Evolutionary conservation across 352 stramenopile genomes (phyloP).

Genomic region (Thraustochytrium aureum): DNA sequence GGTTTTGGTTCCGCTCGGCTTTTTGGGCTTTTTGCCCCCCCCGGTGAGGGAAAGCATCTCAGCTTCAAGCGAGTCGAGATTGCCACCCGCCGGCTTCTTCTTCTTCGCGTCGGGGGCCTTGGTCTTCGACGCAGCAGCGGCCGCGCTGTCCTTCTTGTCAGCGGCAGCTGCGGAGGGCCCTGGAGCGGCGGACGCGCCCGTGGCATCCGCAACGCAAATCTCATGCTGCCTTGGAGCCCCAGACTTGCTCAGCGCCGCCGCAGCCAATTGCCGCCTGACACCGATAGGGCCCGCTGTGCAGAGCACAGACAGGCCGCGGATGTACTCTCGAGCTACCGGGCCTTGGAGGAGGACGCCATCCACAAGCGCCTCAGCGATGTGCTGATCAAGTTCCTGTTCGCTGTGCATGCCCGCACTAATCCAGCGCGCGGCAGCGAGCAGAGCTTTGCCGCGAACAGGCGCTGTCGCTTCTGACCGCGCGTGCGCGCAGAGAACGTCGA

Average conservation of each 20-base stretch:
- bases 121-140: not conserved
- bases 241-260: not conserved
- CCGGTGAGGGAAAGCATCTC: slow-evolving; percentile 42
- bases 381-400: not conserved
- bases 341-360: not conserved
- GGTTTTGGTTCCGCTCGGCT: not conserved
- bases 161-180: not conserved
- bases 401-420: not conserved
- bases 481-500: not conserved
- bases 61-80: slow-evolving; percentile 32
- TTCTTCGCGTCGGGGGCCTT: not conserved
- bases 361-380: slow-evolving; percentile 3
- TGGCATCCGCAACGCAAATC: slow-evolving; percentile 13
- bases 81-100: slow-evolving; percentile 25
- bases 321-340: slow-evolving; percentile 10
- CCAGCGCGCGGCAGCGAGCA: slow-evolving; percentile 4
- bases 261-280: slow-evolving; percentile 4
- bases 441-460: not conserved
- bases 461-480: not conserved
- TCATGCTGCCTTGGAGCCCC: not conserved
- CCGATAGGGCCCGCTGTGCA: not conserved
- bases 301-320: slow-evolving; percentile 18
- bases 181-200: not conserved
- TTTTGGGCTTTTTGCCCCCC: slow-evolving; percentile 14
- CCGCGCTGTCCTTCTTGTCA: slow-evolving; percentile 8